Percentiles rank a stretch among this genome's conserved stretches.
Evolutionary conservation across 2,329 filamentous ascomycete genomes (phyloP).

Genomic region (Aspergillus versicolor): DNA sequence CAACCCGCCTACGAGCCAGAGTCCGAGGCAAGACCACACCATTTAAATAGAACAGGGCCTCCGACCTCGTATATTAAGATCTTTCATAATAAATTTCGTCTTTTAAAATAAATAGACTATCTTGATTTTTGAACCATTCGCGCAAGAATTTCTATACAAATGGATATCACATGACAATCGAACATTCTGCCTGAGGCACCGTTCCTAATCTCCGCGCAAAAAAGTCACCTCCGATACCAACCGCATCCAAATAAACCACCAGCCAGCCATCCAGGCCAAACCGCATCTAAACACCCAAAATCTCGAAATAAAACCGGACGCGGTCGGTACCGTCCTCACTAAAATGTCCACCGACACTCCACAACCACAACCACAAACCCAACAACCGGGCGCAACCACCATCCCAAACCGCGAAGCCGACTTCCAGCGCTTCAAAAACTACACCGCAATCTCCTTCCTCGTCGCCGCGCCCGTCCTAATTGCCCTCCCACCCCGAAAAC

Average conservation of each 20-base stretch:
- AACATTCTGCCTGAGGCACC: no score
- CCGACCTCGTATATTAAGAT: no score
- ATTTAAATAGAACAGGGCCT: no score
- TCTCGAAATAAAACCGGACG: neutral
- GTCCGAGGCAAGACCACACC: no score
- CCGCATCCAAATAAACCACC: neutral
- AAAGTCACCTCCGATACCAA: neutral
- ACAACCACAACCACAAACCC: neutral
- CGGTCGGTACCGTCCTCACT: no score
- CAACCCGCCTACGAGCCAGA: no score
- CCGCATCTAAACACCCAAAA: neutral
- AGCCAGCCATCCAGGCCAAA: neutral
- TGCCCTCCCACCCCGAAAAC: constrained; percentile 38
- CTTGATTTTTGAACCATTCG: no score
- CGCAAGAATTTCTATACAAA: no score
- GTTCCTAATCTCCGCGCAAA: neutral
- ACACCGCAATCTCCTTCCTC: constrained; percentile 39
- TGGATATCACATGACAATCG: no score
- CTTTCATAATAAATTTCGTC: no score
- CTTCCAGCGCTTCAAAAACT: constrained; percentile 42
- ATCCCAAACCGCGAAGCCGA: constrained; percentile 31
- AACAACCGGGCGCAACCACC: neutral
- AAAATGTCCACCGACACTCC: neutral
- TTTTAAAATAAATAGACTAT: no score
- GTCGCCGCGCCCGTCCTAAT: constrained; percentile 33